These are phyloP conservation scores for Triticum dicoccoides DNA, from an alignment of 176 grass and related monocot species.

Conservation along the genomic window DNA sequence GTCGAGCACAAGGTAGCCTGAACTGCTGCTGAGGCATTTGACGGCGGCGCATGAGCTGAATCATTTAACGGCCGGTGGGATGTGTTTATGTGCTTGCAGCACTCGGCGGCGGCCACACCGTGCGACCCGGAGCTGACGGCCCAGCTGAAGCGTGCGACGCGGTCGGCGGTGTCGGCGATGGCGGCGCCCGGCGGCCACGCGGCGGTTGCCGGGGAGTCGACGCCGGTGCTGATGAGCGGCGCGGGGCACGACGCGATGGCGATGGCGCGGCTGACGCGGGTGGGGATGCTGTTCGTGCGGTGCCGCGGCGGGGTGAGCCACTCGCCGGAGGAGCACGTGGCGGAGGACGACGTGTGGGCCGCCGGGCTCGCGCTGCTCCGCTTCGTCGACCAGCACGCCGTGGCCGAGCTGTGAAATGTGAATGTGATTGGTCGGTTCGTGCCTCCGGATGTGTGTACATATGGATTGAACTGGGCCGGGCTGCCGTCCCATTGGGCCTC, in stretches of 20 bases:
- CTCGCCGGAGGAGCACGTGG: slow-evolving; percentile 83
- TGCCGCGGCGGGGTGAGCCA: slow-evolving; percentile 82
- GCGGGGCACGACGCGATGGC: slow-evolving; percentile 97
- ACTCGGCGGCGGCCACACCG: slow-evolving; percentile 60
- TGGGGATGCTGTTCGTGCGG: slow-evolving; percentile 91
- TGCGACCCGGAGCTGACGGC: slow-evolving; percentile 57
- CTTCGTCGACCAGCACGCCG: slow-evolving; percentile 56
- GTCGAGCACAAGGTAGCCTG: slow-evolving; percentile 64
- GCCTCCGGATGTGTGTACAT: not conserved
- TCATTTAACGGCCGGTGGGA: not conserved
- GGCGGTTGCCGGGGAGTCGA: not conserved
- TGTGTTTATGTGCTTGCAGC: slow-evolving; percentile 34
- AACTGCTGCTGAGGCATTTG: not conserved
- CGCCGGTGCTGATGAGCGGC: slow-evolving; percentile 88
- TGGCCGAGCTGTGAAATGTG: not conserved
- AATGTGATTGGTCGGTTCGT: not conserved
- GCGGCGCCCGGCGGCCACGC: not conserved
- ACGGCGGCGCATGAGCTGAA: not conserved
- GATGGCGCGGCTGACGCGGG: slow-evolving; percentile 81
- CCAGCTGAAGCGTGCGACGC: slow-evolving; percentile 55
- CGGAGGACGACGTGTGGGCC: slow-evolving; percentile 85
- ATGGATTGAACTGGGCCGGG: not conserved
- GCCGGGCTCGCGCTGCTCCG: slow-evolving; percentile 67
- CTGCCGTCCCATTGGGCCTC: not conserved
- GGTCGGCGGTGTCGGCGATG: slow-evolving; percentile 33